Conservation (phyloP, 2,329 filamentous ascomycete genomes). For the Ascochyta fabae region DNA sequence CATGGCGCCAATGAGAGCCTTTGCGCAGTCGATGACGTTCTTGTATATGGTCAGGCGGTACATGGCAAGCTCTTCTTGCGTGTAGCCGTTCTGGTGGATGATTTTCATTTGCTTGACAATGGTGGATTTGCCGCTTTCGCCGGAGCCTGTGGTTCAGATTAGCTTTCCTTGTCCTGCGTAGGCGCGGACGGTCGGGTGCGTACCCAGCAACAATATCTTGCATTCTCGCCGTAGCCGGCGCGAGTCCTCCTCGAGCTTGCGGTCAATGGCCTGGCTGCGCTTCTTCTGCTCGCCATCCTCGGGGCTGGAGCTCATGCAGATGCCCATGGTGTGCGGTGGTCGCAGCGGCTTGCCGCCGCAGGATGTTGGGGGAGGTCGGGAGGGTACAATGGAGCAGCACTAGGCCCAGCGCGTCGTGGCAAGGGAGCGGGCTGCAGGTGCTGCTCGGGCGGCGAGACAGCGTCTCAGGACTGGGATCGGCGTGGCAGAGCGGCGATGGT, state of each 20-base stretch:
- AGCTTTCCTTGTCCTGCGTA: constrained; percentile 21
- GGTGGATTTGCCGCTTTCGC: constrained; percentile 98
- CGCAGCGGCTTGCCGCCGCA: constrained; percentile 40
- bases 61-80: constrained; percentile 88
- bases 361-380: constrained; percentile 27
- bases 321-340: constrained; percentile 72
- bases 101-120: constrained; percentile 99
- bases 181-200: constrained; percentile 35
- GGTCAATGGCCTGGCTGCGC: constrained; percentile 94
- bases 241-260: constrained; percentile 91
- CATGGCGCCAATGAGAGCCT: constrained; percentile 90
- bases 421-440: constrained; percentile 20
- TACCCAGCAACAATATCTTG: constrained; percentile 97
- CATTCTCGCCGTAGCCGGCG: constrained; percentile 93
- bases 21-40: constrained; percentile 95
- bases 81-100: constrained; percentile 97
- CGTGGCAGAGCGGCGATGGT: constrained; percentile 30
- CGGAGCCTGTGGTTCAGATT: constrained; percentile 72
- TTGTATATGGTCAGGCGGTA: constrained; percentile 98
- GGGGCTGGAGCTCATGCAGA: constrained; percentile 87
- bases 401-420: constrained; percentile 44
- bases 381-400: constrained; percentile 28
- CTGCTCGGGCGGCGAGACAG: constrained; percentile 27
- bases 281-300: constrained; percentile 94
- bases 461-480: constrained; percentile 26